phyloP scores from a whole-genome alignment of 495 filamentous ascomycete genomes.

The Talaromyces trachyspermus region DNA sequence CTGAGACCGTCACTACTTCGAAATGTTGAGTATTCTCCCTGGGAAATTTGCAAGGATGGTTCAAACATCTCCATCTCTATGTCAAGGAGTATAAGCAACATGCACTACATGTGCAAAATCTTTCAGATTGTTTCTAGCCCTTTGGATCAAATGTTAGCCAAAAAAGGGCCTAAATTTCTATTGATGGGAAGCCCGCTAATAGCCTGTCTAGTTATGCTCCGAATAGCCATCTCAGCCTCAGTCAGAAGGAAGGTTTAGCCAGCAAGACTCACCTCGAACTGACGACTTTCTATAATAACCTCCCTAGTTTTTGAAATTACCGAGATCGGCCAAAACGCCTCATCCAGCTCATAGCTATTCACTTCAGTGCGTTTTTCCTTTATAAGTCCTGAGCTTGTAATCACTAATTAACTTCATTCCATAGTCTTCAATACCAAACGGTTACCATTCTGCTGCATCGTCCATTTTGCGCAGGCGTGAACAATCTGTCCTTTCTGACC shows the following conservation, averaged over 20 bases:
- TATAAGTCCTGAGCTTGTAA: background rate
- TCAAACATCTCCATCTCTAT: background rate
- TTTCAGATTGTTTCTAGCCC: background rate
- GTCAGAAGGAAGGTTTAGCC: background rate
- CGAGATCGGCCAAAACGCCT: background rate
- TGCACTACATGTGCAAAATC: background rate
- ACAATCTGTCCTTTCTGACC: background rate
- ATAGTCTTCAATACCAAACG: background rate
- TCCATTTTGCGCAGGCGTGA: background rate
- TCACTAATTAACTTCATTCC: background rate
- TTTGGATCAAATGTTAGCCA: background rate
- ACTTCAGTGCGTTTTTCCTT: background rate
- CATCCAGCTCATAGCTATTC: background rate
- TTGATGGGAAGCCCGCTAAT: background rate
- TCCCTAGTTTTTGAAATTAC: background rate
- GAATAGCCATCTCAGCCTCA: background rate
- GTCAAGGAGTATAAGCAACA: background rate
- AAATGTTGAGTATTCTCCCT: background rate
- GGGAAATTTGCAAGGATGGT: no score
- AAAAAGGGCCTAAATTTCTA: background rate
- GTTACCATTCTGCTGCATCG: background rate
- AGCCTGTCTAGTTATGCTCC: background rate
- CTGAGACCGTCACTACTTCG: background rate
- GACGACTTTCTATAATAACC: background rate
- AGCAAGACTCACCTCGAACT: background rate